Conservation (phyloP, 129 eudicot genomes). For the Silybum marianum region DNA sequence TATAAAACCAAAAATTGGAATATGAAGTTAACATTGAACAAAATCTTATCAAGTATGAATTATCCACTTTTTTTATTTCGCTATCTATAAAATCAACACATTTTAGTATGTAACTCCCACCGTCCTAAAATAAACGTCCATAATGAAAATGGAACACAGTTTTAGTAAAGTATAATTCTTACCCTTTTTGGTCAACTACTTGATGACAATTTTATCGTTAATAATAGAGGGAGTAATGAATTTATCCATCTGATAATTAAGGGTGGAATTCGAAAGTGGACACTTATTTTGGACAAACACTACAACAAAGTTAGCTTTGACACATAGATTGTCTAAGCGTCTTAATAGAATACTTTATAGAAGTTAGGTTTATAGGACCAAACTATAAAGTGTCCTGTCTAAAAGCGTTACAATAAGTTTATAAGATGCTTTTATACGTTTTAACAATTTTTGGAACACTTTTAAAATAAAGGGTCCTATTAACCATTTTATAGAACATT, state of each 20-base stretch:
- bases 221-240: not conserved
- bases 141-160: not conserved
- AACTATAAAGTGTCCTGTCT: too few relatives aligned
- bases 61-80: not conserved
- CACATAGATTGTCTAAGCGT: too few relatives aligned
- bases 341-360: too few relatives aligned
- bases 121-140: not conserved
- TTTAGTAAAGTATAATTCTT: not conserved
- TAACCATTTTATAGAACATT: too few relatives aligned
- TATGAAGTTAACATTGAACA: not conserved
- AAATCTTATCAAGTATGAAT: too few relatives aligned
- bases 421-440: too few relatives aligned
- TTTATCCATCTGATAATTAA: not conserved
- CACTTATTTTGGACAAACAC: not conserved
- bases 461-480: too few relatives aligned
- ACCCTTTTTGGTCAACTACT: not conserved
- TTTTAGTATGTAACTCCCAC: not conserved
- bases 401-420: too few relatives aligned
- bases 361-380: too few relatives aligned
- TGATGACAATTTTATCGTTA: not conserved
- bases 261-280: not conserved
- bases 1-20: conserved; percentile 29
- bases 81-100: conserved; percentile 15
- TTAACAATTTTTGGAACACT: too few relatives aligned
- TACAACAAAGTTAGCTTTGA: too few relatives aligned